Evolutionary conservation across 768 basidiomycete genomes (phyloP).

Genomic region (Multifurca ochricompacta): DNA sequence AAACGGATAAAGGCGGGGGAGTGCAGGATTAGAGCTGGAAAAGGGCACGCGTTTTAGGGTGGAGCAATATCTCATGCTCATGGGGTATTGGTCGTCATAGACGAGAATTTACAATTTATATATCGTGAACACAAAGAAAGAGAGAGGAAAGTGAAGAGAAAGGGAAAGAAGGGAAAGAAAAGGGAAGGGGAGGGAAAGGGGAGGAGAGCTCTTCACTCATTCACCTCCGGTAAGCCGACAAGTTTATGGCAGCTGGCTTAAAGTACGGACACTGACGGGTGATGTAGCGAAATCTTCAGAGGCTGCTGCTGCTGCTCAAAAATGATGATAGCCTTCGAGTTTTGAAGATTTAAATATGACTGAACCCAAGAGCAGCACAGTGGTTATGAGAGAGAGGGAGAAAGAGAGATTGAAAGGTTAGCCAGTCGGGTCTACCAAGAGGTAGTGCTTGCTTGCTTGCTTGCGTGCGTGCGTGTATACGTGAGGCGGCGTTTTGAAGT

Average conservation of each 20-base stretch:
- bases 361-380: no score
- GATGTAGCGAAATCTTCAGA: slow-evolving; percentile 6
- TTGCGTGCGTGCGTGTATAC: no score
- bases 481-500: no score
- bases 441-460: no score
- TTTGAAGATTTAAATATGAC: no score
- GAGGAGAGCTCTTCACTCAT: background rate
- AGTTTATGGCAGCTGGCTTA: no score
- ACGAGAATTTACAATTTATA: background rate
- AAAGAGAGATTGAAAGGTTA: no score
- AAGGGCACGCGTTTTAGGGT: slow-evolving; percentile 18
- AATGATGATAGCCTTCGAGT: no score
- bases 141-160: background rate
- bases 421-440: no score
- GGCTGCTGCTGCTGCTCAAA: no score
- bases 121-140: background rate
- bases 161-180: background rate
- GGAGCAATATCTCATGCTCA: slow-evolving; percentile 12
- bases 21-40: slow-evolving; percentile 23
- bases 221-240: slow-evolving; percentile 13
- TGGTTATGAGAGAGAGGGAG: no score
- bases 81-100: slow-evolving; percentile 7
- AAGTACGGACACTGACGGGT: no score
- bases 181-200: background rate
- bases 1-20: slow-evolving; percentile 25